Base-by-base conservation (phyloP, 2,329 filamentous ascomycete genomes). In the Incumbomyces delicatus region DNA sequence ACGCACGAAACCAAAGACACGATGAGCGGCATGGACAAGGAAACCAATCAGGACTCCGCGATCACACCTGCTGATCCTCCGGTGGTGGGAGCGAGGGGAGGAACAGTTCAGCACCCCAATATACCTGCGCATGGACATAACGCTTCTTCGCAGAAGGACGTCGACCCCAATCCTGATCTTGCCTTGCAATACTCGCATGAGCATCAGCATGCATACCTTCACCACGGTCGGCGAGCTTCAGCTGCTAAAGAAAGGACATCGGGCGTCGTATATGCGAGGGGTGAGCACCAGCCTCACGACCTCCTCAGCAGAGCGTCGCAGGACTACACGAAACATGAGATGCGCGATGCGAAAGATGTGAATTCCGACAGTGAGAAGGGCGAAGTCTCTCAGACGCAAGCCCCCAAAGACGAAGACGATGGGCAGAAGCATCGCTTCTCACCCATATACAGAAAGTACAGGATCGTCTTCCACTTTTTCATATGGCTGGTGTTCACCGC, bases 251-350 rank as follows among this genome's bases (percentile, higher is more conserved):
- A 61, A 53, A 53, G 60, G 14, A 49, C 61, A 14, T 68, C 72
- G 50, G 67, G 76, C 42, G 65, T 72, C 32, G 62, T 70, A 36
- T 77, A 77, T 56, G 66, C 72, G 31, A 66, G 65, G 41, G 67
- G 65, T 38, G 65, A 61, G 12, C 54, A 63, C 10, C 61, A 73
- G 53, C 56, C 68, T 58, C 67, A 54, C 35, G 61, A 49, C 41
- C 64, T 64, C 7, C 56, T 59, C 6, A 54, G 60, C 32, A 57
- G 61, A 12, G 55, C 61, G 35, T 63, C 66, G 4, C 64, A 69
- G 41, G 69, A 72, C 54, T 65, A 69, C 54, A 58, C 54, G n/a
- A 56, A 63, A 16, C 65, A 69, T 43, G 57, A 62, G 38, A 60
- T 62, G 14, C 53, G 54, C 18, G 47, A 60, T 31, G 56, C 53